A percentile compares a stretch with the other conserved stretches of the same genome.
These are phyloP conservation scores for Stephanodiscus minutulus DNA, from an alignment of 108 stramenopile species.

Conservation along the genomic window DNA sequence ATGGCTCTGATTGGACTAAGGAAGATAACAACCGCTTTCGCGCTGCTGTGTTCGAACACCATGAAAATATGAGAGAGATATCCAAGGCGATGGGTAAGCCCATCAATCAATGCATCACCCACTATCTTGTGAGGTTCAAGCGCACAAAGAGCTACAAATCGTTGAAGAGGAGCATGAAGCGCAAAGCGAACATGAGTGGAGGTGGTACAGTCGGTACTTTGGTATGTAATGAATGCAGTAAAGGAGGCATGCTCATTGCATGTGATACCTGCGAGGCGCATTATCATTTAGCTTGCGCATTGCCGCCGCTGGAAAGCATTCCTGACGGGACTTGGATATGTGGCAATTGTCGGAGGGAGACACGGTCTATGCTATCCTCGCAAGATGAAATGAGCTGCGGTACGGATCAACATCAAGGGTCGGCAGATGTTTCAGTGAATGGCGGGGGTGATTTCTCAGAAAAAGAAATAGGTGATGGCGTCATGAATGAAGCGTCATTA, in stretches of 20 bases:
- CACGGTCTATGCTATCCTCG: background rate
- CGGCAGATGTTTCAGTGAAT: background rate
- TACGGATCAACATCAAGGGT: background rate
- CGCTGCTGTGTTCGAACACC: slow-evolving; percentile 55
- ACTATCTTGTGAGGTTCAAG: slow-evolving; percentile 75
- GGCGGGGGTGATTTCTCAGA: background rate
- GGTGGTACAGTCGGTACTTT: slow-evolving; percentile 40
- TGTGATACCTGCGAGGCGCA: slow-evolving; percentile 84
- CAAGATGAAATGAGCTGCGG: slow-evolving; percentile 3
- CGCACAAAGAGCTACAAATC: slow-evolving; percentile 67
- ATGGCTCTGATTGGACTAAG: slow-evolving; percentile 69
- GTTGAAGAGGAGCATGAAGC: slow-evolving; percentile 53
- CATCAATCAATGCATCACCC: slow-evolving; percentile 52
- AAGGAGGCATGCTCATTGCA: slow-evolving; percentile 78
- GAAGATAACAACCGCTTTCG: slow-evolving; percentile 62
- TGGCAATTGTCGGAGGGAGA: slow-evolving; percentile 50
- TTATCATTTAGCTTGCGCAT: slow-evolving; percentile 73
- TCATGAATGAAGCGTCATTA: background rate
- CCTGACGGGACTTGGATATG: slow-evolving; percentile 85
- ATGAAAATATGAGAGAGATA: slow-evolving; percentile 64
- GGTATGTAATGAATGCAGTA: slow-evolving; percentile 70
- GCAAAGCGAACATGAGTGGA: slow-evolving; percentile 20
- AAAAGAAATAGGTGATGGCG: background rate
- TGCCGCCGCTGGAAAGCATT: slow-evolving; percentile 55
- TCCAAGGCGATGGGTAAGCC: slow-evolving; percentile 54